Evolutionary conservation across 2,329 filamentous ascomycete genomes (phyloP).

Genomic region (Cladosporium halotolerans): DNA sequence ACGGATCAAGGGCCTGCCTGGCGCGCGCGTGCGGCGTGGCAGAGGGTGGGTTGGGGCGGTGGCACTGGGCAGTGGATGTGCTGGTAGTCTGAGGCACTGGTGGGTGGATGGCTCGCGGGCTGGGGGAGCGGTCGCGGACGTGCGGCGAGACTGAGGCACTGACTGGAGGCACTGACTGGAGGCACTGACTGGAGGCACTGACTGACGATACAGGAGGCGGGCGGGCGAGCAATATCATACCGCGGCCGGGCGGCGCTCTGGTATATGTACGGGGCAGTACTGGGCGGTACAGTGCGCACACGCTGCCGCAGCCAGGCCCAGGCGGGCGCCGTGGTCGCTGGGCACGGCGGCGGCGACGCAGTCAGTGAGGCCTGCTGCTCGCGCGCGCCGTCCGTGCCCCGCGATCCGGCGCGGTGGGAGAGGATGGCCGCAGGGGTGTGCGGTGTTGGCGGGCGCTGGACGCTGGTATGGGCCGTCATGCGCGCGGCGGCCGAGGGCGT

Average conservation of each 20-base stretch:
- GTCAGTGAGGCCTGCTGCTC: conserved; percentile 4
- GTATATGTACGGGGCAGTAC: conserved; percentile 1
- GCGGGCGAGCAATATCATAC: conserved; percentile 2
- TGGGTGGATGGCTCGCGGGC: no score
- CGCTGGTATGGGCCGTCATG: no score
- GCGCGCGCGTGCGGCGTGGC: neutral
- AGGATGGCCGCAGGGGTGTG: conserved; percentile 8
- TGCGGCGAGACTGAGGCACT: no score
- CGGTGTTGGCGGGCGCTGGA: no score
- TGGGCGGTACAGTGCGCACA: neutral
- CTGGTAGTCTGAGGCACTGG: no score
- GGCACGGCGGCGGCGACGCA: neutral
- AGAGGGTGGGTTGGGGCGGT: neutral
- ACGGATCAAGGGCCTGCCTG: conserved; percentile 1
- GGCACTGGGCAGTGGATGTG: neutral
- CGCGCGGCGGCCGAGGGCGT: neutral
- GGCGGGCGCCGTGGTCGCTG: neutral
- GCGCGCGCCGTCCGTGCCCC: conserved; percentile 6
- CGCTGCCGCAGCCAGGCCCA: neutral
- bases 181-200: no score
- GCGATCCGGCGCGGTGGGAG: conserved; percentile 6
- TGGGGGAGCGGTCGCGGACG: no score
- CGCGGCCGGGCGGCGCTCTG: neutral
- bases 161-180: no score
- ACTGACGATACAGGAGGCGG: neutral